Percentiles rank a stretch among this genome's conserved stretches.
Conservation (phyloP, 208 protist species). For the Vickermania ingenoplastis region DNA sequence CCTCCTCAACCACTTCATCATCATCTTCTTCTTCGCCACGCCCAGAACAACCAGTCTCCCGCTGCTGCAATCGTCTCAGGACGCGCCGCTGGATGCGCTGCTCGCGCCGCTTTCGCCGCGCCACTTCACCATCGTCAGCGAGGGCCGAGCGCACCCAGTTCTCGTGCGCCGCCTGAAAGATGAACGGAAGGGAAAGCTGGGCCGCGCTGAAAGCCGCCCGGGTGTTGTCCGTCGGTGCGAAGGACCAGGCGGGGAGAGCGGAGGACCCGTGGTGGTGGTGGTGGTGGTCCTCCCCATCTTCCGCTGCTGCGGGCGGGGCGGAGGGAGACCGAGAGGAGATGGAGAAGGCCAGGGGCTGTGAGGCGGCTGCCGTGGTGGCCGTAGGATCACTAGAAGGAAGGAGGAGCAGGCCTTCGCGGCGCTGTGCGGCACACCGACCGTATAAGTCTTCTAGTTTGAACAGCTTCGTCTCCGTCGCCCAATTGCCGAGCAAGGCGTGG, state of each 20-base stretch:
- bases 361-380: too few relatives aligned
- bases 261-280: too few relatives aligned
- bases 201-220: slow-evolving; percentile 42
- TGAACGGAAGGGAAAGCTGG: slow-evolving; percentile 77
- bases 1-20: too few relatives aligned
- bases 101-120: slow-evolving; percentile 32
- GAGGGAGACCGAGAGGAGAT: not conserved
- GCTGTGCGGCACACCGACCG: not conserved
- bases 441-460: not conserved
- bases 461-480: not conserved
- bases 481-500: not conserved
- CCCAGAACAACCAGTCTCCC: too few relatives aligned
- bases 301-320: not conserved
- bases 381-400: too few relatives aligned
- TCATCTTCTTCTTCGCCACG: too few relatives aligned
- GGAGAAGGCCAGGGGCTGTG: not conserved
- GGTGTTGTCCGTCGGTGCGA: slow-evolving; percentile 40
- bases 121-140: slow-evolving; percentile 50
- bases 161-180: slow-evolving; percentile 56
- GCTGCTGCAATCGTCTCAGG: too few relatives aligned
- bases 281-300: too few relatives aligned
- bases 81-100: too few relatives aligned
- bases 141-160: slow-evolving; percentile 64
- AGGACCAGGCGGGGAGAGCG: too few relatives aligned
- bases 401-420: not conserved